Base-by-base conservation (phyloP, 108 stramenopile genomes). In the Stephanodiscus minutulus region DNA sequence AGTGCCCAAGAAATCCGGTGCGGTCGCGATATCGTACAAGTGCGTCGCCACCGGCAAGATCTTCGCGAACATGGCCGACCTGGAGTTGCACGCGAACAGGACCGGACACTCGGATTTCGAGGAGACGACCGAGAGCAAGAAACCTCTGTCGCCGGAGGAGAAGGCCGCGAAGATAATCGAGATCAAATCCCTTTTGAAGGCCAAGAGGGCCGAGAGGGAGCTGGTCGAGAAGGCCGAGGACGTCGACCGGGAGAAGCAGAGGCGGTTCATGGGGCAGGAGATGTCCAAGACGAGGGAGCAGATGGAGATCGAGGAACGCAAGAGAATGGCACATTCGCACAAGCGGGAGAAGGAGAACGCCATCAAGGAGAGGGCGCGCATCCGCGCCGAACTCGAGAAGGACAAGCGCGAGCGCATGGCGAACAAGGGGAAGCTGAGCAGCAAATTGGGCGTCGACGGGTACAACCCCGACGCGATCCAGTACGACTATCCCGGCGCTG, bases 391-490 rank as follows among this genome's bases (percentile, higher is more conserved):
- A 71, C 82, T 98, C 31, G 97, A 88, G 56, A 89, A 89, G 65
- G 97, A 98, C 76, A 96, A 96, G 81, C 55, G 74, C 33, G 94
- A 96, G 73, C 86, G 96, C 25, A 74, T 74, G 41, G 87, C 94
- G 9, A 90, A 96, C 55, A 86, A 93, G 48, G 97, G 97, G 22
- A 96, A 96, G 69, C 72, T 98, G 60, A 61, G 79, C 22, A 81
- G 86, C 47, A 85, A 75, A 54, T 72, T 98, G 35, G 97, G 96
- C 15, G 86, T 94, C 17, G 95, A 98, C 37, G 97, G 97, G 25
- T 98, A 98, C 80, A 89, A 96, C 70, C 97, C 97, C 11, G 77
- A 85, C 76, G 95, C 85, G 7, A 91, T 96, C 52, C 95, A 98
- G 73, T 94, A 95, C 59, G 90, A 88, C 53, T 73, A 78, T 44